Conservation (phyloP, 1,139 yeast genomes). For the Geotrichum citri-aurantii region DNA sequence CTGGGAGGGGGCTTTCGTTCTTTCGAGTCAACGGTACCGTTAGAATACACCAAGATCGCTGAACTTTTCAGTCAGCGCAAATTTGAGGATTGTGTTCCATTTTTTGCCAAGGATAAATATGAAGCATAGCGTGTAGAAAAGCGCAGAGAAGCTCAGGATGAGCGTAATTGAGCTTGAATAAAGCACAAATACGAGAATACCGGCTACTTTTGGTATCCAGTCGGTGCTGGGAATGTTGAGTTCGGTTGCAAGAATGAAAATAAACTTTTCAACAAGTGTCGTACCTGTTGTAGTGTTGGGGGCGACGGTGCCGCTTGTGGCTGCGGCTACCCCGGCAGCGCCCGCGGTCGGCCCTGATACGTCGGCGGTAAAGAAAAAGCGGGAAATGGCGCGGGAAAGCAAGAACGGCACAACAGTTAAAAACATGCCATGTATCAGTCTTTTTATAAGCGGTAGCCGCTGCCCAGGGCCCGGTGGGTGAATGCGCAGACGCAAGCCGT, state of each 20-base stretch:
- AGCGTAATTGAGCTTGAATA: conserved; percentile 13
- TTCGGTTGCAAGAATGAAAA: conserved; percentile 9
- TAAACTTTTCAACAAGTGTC: conserved; percentile 6
- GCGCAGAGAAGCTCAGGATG: conserved; percentile 9
- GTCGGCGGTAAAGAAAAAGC: not conserved
- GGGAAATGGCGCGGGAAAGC: not conserved
- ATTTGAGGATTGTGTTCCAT: not conserved
- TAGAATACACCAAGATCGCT: not conserved
- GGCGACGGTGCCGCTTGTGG: not conserved
- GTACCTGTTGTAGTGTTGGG: not conserved
- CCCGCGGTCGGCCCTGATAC: not conserved
- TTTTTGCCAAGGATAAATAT: conserved; percentile 5
- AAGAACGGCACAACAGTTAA: not conserved
- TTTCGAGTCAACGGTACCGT: not conserved
- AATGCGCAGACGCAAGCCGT: not conserved
- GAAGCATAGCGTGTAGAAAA: conserved; percentile 1
- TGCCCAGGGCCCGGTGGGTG: not conserved
- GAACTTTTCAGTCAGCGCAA: not conserved
- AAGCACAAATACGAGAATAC: conserved; percentile 2
- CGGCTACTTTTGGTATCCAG: conserved; percentile 12
- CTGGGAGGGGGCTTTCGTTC: not conserved
- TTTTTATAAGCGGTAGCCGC: not conserved
- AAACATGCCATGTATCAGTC: not conserved
- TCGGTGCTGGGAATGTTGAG: conserved; percentile 10
- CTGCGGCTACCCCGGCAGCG: not conserved